Evolutionary conservation across 306 rosid genomes (phyloP).

Genomic region (Crotalaria pallida): DNA sequence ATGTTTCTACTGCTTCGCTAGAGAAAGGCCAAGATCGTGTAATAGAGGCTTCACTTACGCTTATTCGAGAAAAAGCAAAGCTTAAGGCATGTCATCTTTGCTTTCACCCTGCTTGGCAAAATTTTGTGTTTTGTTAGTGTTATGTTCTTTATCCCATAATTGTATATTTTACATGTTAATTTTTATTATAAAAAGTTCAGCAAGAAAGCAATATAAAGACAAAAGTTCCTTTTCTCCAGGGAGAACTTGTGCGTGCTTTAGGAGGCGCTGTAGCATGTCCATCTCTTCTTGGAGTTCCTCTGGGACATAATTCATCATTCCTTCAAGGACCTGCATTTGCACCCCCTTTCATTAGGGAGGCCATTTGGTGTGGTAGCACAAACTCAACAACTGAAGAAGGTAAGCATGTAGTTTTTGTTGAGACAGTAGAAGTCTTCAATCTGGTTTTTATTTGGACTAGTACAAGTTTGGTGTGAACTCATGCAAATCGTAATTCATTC

Average conservation of each 20-base stretch:
- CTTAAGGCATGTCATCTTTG: slow-evolving; percentile 53
- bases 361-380: slow-evolving; percentile 98
- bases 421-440: not conserved
- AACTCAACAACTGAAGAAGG: slow-evolving; percentile 95
- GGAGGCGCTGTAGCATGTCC: slow-evolving; percentile 79
- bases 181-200: not conserved
- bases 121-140: not conserved
- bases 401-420: slow-evolving; percentile 15
- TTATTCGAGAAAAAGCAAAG: slow-evolving; percentile 91
- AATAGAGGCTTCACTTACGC: slow-evolving; percentile 92
- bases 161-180: not conserved
- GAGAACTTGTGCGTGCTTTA: slow-evolving; percentile 87
- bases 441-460: not conserved
- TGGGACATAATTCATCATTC: slow-evolving; percentile 96
- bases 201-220: not conserved
- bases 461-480: not conserved
- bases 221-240: slow-evolving; percentile 38
- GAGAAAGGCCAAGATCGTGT: slow-evolving; percentile 81
- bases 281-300: slow-evolving; percentile 90
- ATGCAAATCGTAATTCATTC: not conserved
- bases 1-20: slow-evolving; percentile 48
- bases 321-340: slow-evolving; percentile 99
- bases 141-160: not conserved
- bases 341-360: slow-evolving; percentile 94
- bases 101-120: not conserved